Percentiles rank a stretch among this genome's conserved stretches.
Conservation (phyloP, 2,329 filamentous ascomycete species). For the Talaromyces verruculosus region DNA sequence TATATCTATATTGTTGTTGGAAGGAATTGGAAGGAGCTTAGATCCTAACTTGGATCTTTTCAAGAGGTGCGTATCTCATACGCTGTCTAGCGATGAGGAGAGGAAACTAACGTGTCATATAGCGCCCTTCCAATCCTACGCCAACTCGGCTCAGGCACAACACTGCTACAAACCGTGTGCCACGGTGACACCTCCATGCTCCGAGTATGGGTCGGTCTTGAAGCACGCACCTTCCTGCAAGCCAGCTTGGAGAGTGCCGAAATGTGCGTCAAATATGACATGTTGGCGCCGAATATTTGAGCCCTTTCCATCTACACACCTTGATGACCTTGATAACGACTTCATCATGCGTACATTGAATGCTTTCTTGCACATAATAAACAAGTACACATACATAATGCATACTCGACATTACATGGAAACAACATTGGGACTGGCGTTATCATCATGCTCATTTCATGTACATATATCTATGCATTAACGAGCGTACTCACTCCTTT, state of each 20-base stretch:
- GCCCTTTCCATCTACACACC: neutral
- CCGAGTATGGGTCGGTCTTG: constrained; percentile 85
- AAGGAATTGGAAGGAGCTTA: constrained; percentile 86
- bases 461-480: constrained; percentile 1
- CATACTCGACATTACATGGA: neutral
- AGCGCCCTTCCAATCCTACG: constrained; percentile 87
- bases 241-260: constrained; percentile 88
- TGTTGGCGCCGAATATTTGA: constrained; percentile 81
- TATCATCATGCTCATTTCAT: constrained; percentile 2
- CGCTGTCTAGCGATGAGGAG: neutral
- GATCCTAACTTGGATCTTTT: constrained; percentile 88
- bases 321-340: neutral
- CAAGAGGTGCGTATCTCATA: constrained; percentile 56
- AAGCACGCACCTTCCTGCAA: constrained; percentile 84
- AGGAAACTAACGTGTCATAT: neutral
- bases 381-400: constrained; percentile 6
- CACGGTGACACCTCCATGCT: constrained; percentile 80
- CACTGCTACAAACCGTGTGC: constrained; percentile 60
- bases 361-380: constrained; percentile 17
- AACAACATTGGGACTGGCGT: constrained; percentile 1
- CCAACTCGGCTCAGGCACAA: constrained; percentile 69
- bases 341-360: neutral
- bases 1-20: constrained; percentile 86
- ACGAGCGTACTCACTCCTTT: constrained; percentile 2
- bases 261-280: constrained; percentile 85